phyloP scores from a whole-genome alignment of 768 basidiomycete genomes.

The Hypholoma sublateritium region DNA sequence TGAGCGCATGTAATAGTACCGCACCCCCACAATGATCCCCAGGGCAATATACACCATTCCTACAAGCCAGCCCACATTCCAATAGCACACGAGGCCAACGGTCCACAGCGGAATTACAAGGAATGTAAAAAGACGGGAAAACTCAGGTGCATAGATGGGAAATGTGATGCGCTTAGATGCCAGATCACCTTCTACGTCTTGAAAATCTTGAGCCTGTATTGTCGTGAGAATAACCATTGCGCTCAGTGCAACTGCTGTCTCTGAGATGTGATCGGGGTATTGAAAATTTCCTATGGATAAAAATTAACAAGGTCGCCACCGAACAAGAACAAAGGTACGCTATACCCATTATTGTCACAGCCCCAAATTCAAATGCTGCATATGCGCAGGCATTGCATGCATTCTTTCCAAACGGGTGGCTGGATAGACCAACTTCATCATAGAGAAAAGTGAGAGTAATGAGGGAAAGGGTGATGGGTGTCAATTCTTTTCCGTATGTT shows the following conservation, averaged over 20 bases:
- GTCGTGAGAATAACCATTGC: background rate
- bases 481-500: background rate
- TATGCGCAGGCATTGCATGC: background rate
- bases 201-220: background rate
- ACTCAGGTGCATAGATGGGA: background rate
- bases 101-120: background rate
- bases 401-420: background rate
- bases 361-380: background rate
- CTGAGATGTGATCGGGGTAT: background rate
- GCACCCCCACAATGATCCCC: background rate
- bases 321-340: background rate
- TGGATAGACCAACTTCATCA: background rate
- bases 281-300: background rate
- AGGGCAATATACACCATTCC: background rate
- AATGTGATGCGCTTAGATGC: background rate
- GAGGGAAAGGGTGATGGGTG: background rate
- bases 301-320: background rate
- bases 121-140: background rate
- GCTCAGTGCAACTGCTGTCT: background rate
- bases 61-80: background rate
- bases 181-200: background rate
- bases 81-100: background rate
- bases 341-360: background rate
- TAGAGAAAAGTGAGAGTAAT: background rate
- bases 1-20: background rate